Evolutionary conservation across 495 filamentous ascomycete genomes (phyloP).

Genomic region (Penicillium waksmanii): DNA sequence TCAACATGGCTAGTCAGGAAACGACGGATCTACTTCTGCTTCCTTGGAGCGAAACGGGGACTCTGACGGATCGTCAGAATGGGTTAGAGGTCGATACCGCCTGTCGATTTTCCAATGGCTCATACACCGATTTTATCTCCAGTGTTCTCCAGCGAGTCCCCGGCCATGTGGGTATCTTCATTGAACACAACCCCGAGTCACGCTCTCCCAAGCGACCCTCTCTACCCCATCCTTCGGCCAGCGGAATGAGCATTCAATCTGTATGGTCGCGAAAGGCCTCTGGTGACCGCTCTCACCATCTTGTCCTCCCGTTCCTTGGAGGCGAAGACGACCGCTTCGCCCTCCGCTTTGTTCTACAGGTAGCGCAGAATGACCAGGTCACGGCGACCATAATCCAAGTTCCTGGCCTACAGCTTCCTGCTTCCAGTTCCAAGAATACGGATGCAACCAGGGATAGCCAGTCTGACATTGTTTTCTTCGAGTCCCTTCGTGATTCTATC

Average conservation of each 20-base stretch:
- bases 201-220: slow-evolving; percentile 18
- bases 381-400: slow-evolving; percentile 43
- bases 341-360: slow-evolving; percentile 77
- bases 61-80: slow-evolving; percentile 60
- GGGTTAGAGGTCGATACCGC: slow-evolving; percentile 33
- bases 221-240: slow-evolving; percentile 48
- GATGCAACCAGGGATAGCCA: slow-evolving; percentile 13
- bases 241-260: slow-evolving; percentile 61
- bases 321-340: slow-evolving; percentile 84
- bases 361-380: slow-evolving; percentile 75
- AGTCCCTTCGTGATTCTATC: slow-evolving; percentile 63
- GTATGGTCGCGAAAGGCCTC: slow-evolving; percentile 44
- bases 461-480: slow-evolving; percentile 64
- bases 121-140: slow-evolving; percentile 70
- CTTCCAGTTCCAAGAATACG: slow-evolving; percentile 3
- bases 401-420: slow-evolving; percentile 6
- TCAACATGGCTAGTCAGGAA: slow-evolving; percentile 65
- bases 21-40: slow-evolving; percentile 81
- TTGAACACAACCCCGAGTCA: slow-evolving; percentile 61
- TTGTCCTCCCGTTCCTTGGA: slow-evolving; percentile 88
- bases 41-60: slow-evolving; percentile 89
- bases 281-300: slow-evolving; percentile 72
- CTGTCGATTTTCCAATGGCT: slow-evolving; percentile 36
- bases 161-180: slow-evolving; percentile 78
- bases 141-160: slow-evolving; percentile 60